phyloP scores from a whole-genome alignment of 805 yeast genomes.

The Debaryomyces hansenii region DNA sequence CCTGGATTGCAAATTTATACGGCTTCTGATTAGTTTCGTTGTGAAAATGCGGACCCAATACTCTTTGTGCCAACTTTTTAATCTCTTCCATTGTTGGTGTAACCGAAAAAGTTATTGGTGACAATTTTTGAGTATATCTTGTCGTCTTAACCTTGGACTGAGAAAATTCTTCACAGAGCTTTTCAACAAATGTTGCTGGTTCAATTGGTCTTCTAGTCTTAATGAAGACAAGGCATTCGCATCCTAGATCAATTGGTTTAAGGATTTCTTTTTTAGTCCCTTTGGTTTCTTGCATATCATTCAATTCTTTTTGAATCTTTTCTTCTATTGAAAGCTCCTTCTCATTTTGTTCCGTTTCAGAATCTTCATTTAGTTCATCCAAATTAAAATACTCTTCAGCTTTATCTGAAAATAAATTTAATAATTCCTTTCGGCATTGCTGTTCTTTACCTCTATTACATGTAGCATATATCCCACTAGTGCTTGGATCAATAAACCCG shows the following conservation, averaged over 20 bases:
- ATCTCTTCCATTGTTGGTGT: slow-evolving; percentile 72
- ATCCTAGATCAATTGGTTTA: slow-evolving; percentile 61
- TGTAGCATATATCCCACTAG: slow-evolving; percentile 86
- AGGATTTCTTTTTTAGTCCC: slow-evolving; percentile 47
- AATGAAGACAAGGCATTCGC: slow-evolving; percentile 84
- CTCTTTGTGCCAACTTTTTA: slow-evolving; percentile 52
- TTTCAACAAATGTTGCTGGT: slow-evolving; percentile 70
- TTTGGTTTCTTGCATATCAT: slow-evolving; percentile 50
- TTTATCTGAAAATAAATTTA: slow-evolving; percentile 49
- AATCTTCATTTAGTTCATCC: slow-evolving; percentile 22
- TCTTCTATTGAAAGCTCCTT: slow-evolving; percentile 67
- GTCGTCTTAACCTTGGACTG: slow-evolving; percentile 57
- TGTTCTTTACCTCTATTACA: slow-evolving; percentile 81
- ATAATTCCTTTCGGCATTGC: slow-evolving; percentile 73
- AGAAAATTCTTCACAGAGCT: slow-evolving; percentile 60
- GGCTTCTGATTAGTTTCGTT: slow-evolving; percentile 38
- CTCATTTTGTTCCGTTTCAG: slow-evolving; percentile 29
- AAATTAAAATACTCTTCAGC: slow-evolving; percentile 33
- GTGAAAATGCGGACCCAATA: slow-evolving; percentile 72
- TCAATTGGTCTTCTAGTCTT: slow-evolving; percentile 76
- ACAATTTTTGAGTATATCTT: slow-evolving; percentile 72
- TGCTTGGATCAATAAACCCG: slow-evolving; percentile 75
- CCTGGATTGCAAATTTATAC: slow-evolving; percentile 72
- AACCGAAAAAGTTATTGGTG: slow-evolving; percentile 78
- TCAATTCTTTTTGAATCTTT: slow-evolving; percentile 69